A percentile compares a stretch with the other conserved stretches of the same genome.
These are phyloP conservation scores for Letharia columbiana DNA, from an alignment of 495 filamentous ascomycete genomes.

Conservation along the genomic window DNA sequence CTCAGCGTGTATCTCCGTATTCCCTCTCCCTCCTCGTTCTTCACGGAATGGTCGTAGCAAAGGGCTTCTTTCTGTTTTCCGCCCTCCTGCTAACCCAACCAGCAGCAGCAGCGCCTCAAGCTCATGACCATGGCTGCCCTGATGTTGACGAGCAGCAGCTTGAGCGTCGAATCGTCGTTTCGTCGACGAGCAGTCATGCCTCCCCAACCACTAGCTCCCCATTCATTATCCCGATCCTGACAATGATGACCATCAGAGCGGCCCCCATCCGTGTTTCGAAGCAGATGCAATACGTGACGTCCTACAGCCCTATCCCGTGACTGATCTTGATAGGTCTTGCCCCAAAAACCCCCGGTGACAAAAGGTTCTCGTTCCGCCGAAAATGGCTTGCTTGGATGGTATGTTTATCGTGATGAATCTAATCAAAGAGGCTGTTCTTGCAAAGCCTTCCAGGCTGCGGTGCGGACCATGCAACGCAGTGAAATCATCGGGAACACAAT, in stretches of 20 bases:
- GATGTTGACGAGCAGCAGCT: background rate
- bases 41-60: background rate
- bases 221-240: background rate
- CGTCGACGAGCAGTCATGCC: background rate
- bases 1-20: background rate
- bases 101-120: background rate
- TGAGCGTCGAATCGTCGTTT: background rate
- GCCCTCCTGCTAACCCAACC: background rate
- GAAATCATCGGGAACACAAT: background rate
- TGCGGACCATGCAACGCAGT: background rate
- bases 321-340: background rate
- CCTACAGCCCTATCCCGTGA: background rate
- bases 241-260: background rate
- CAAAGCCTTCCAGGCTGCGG: background rate
- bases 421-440: background rate
- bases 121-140: background rate
- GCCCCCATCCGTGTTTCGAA: background rate
- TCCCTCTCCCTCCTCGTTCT: background rate
- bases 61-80: background rate
- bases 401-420: background rate
- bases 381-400: background rate
- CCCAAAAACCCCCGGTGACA: background rate
- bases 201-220: background rate
- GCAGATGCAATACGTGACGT: background rate
- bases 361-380: background rate